Percentiles rank a stretch among this genome's conserved stretches.
These are phyloP conservation scores for Akanthomyces muscarius DNA, from an alignment of 2,329 filamentous ascomycete species.

Conservation along the genomic window DNA sequence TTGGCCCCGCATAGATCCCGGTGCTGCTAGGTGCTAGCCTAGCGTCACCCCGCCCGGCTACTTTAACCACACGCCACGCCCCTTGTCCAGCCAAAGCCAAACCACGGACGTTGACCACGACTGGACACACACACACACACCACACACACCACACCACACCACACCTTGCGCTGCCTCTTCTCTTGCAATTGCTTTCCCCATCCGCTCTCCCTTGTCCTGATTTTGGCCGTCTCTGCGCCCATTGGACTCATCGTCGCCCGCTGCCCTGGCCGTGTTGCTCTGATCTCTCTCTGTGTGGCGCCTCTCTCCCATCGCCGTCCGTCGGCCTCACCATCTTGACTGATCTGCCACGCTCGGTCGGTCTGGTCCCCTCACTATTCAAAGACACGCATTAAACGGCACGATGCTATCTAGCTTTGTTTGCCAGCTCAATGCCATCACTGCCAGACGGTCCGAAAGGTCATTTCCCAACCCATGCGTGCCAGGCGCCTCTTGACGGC, in stretches of 20 bases:
- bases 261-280: neutral
- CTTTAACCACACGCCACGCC: neutral
- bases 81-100: neutral
- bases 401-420: neutral
- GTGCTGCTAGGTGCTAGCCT: neutral
- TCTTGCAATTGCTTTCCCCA: neutral
- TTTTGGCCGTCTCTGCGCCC: neutral
- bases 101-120: neutral
- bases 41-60: neutral
- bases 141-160: no score
- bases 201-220: neutral
- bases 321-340: neutral
- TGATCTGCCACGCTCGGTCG: neutral
- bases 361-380: neutral
- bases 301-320: neutral
- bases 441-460: neutral
- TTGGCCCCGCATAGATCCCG: neutral
- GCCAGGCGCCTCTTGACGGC: neutral
- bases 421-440: neutral
- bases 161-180: neutral
- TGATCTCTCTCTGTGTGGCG: neutral
- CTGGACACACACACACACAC: neutral
- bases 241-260: neutral
- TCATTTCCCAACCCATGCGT: slow-evolving; percentile 12
- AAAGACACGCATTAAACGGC: neutral